Base-by-base conservation (phyloP, 345 rosid genomes). In the Lepidium sativum region DNA sequence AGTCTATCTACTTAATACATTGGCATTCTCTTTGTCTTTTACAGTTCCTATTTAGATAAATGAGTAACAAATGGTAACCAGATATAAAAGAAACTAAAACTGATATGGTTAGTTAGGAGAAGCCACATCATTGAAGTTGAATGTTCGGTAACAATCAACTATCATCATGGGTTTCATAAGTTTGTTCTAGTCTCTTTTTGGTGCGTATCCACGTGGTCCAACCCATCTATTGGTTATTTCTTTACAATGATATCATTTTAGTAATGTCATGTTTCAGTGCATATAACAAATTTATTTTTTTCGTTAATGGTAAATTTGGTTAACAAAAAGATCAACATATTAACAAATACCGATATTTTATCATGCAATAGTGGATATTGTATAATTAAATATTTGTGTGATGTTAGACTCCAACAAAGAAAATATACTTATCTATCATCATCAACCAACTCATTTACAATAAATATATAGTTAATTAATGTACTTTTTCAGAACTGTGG, bases 91-190 rank as follows among this genome's bases (percentile, higher is more conserved):
- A 44, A 54, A 54, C 15, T 43, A 18, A 54, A 54, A 0, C 63
- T 54, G 51, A 39, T 57, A 48, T 58, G 58, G 59, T 20, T 60
- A 32, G 61, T 18, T 60, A 41, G 60, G 60, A 69, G 31, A 23
- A 31, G 70, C 41, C 52, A 55, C 75, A 48, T 63, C 75, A 56
- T 40, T 64, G 75, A 63, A 71, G 63, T 63, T 48, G 43, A 71
- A 63, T 63, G 70, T 71, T 56, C 60, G 65, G 75, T 63, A 63
- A 63, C 59, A 40, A 63, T 48, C 25, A 71, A 38, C 31, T 63
- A 55, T 63, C 65, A 55, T 63, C 47, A 56, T 40, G 64, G 31
- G 53, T 47, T 48, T 56, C 70, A 21, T 39, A 64, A 48, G 32
- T 49, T 49, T 40, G 38, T 39, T 56, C 47, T 47, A 71, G 64